Evolutionary conservation across 2,329 filamentous ascomycete species (phyloP).

Genomic region (Botryosphaeria dothidea): DNA sequence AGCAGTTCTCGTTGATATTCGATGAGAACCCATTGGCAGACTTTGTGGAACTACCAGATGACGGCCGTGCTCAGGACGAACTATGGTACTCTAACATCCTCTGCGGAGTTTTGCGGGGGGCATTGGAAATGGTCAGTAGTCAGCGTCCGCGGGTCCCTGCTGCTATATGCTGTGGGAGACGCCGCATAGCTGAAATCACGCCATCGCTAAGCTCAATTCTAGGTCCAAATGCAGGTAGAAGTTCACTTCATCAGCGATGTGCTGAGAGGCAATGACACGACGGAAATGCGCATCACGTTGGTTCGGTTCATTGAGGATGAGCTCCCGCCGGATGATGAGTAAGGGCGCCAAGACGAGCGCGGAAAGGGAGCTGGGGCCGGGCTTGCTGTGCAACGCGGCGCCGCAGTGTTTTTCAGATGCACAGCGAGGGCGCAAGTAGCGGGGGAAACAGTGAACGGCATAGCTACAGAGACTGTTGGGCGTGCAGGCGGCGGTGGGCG

Average conservation of each 20-base stretch:
- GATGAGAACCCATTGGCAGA: constrained; percentile 97
- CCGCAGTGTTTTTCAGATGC: background rate
- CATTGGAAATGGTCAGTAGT: constrained; percentile 84
- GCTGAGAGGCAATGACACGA: constrained; percentile 89
- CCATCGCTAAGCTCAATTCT: background rate
- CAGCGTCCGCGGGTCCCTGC: background rate
- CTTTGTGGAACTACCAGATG: constrained; percentile 95
- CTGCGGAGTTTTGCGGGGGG: constrained; percentile 86
- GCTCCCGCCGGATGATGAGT: constrained; percentile 94
- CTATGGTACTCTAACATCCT: constrained; percentile 98
- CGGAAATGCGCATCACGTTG: constrained; percentile 92
- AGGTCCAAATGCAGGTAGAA: constrained; percentile 96
- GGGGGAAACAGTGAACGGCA: background rate
- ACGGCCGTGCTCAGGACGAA: constrained; percentile 92
- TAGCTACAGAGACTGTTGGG: background rate
- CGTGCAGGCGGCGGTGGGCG: background rate
- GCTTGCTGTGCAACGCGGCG: background rate
- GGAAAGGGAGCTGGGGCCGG: background rate
- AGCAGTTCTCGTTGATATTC: constrained; percentile 93
- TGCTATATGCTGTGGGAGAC: background rate
- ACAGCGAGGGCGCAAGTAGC: background rate
- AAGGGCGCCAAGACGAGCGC: constrained; percentile 30
- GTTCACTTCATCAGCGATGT: constrained; percentile 95
- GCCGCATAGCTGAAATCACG: background rate
- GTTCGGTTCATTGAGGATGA: constrained; percentile 97